A percentile compares a stretch with the other conserved stretches of the same genome.
Conservation (phyloP, 1,284 basidiomycete species). For the Cryptococcus sp. region DNA sequence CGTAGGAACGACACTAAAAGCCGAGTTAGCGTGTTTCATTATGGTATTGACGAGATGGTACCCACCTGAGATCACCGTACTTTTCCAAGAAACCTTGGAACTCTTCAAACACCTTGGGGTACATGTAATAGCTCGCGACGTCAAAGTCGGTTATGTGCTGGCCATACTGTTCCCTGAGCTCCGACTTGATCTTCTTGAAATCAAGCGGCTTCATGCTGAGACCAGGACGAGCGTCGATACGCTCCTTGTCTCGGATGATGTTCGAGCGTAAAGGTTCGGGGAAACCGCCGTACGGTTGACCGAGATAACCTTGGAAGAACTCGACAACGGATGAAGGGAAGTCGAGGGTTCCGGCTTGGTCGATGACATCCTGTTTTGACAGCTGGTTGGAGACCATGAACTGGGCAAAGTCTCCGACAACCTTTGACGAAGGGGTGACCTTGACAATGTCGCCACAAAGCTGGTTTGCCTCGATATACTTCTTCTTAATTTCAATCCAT, state of each 20-base stretch:
- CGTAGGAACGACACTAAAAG: slow-evolving; percentile 79
- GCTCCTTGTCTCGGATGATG: slow-evolving; percentile 90
- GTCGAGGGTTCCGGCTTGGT: slow-evolving; percentile 85
- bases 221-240: slow-evolving; percentile 92
- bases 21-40: neutral
- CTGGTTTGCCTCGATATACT: slow-evolving; percentile 95
- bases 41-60: slow-evolving; percentile 4
- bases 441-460: slow-evolving; percentile 99
- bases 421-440: slow-evolving; percentile 98
- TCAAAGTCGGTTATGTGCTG: slow-evolving; percentile 90
- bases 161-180: slow-evolving; percentile 90
- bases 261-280: slow-evolving; percentile 90
- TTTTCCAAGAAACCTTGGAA: slow-evolving; percentile 92
- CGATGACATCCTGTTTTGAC: slow-evolving; percentile 80
- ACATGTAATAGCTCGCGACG: slow-evolving; percentile 82
- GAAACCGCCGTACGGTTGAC: slow-evolving; percentile 96
- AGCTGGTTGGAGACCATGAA: slow-evolving; percentile 98
- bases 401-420: slow-evolving; percentile 98
- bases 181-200: slow-evolving; percentile 93
- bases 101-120: slow-evolving; percentile 88
- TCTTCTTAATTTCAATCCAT: slow-evolving; percentile 98
- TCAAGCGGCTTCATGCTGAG: slow-evolving; percentile 82
- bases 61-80: slow-evolving; percentile 89
- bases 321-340: slow-evolving; percentile 96
- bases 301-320: slow-evolving; percentile 97